Evolutionary conservation across 1,139 yeast species (phyloP).

Genomic region (Suhomyces wounanorum): DNA sequence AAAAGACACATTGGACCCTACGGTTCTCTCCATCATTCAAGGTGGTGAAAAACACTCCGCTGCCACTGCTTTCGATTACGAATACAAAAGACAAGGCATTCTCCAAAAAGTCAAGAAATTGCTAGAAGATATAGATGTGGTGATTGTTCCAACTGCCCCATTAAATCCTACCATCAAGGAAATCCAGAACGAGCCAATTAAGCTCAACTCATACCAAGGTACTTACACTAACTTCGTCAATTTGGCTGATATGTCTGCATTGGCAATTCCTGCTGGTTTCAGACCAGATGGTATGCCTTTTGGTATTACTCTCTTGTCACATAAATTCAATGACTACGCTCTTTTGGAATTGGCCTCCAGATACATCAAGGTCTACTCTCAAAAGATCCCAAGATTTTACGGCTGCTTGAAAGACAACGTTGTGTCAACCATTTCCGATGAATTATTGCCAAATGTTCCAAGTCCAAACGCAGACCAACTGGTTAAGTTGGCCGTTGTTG

Average conservation of each 20-base stretch:
- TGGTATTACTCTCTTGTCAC: conserved; percentile 83
- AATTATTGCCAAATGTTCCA: conserved; percentile 42
- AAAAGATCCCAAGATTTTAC: conserved; percentile 29
- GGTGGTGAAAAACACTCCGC: conserved; percentile 81
- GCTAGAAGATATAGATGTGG: conserved; percentile 64
- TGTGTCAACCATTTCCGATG: conserved; percentile 36
- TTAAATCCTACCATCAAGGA: conserved; percentile 79
- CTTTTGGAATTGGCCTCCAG: conserved; percentile 78
- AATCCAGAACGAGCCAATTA: conserved; percentile 75
- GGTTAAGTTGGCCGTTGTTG: conserved; percentile 83
- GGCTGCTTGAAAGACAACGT: conserved; percentile 47
- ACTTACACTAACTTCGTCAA: conserved; percentile 96
- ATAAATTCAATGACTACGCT: conserved; percentile 85
- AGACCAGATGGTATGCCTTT: conserved; percentile 81
- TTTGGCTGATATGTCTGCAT: conserved; percentile 88
- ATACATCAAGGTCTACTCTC: conserved; percentile 49
- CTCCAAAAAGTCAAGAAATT: conserved; percentile 61
- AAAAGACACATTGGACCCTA: conserved; percentile 71
- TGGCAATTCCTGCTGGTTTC: conserved; percentile 90
- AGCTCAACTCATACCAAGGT: conserved; percentile 86
- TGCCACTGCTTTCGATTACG: conserved; percentile 79
- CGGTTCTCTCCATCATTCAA: conserved; percentile 72
- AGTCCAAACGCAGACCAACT: conserved; percentile 25
- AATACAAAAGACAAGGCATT: conserved; percentile 78
- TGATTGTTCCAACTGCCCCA: conserved; percentile 92